Evolutionary conservation across 2,329 filamentous ascomycete species (phyloP).

Genomic region (Thielaviopsis populi): DNA sequence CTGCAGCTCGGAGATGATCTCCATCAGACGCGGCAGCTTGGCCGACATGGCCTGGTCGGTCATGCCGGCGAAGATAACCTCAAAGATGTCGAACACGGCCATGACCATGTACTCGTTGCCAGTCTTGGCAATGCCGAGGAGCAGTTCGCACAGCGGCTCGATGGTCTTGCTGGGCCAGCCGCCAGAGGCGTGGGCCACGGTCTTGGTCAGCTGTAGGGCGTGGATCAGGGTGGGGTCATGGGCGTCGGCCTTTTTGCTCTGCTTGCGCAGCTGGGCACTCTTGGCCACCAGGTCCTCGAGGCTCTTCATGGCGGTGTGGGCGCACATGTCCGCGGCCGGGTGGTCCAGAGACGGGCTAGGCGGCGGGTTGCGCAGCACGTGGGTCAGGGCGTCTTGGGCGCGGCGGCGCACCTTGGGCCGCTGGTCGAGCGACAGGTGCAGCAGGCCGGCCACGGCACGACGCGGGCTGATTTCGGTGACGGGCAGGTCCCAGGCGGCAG

Average conservation of each 20-base stretch:
- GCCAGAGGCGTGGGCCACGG: slow-evolving; percentile 68
- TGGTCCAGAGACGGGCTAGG: slow-evolving; percentile 88
- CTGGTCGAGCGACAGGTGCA: slow-evolving; percentile 72
- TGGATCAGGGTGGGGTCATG: slow-evolving; percentile 81
- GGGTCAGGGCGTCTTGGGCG: slow-evolving; percentile 75
- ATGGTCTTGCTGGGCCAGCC: slow-evolving; percentile 97
- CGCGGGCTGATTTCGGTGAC: slow-evolving; percentile 73
- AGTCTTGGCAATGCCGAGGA: slow-evolving; percentile 76
- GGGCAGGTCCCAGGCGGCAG: slow-evolving; percentile 72
- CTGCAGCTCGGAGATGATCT: slow-evolving; percentile 81
- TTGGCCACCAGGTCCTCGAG: slow-evolving; percentile 58
- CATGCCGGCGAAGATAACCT: slow-evolving; percentile 90
- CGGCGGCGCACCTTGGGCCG: slow-evolving; percentile 88
- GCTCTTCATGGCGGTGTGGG: slow-evolving; percentile 72
- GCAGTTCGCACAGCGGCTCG: slow-evolving; percentile 73
- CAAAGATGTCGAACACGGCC: slow-evolving; percentile 92
- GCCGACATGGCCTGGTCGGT: slow-evolving; percentile 73
- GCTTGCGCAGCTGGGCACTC: slow-evolving; percentile 46
- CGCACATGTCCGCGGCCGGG: slow-evolving; percentile 90
- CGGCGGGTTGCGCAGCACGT: slow-evolving; percentile 69
- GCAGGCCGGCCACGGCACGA: slow-evolving; percentile 69
- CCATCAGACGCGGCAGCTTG: slow-evolving; percentile 76
- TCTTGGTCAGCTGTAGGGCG: slow-evolving; percentile 81
- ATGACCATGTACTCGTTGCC: slow-evolving; percentile 94
- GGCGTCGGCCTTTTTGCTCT: slow-evolving; percentile 42